Evolutionary conservation across 1,284 basidiomycete genomes (phyloP).

Genomic region (Irpex lacteus): DNA sequence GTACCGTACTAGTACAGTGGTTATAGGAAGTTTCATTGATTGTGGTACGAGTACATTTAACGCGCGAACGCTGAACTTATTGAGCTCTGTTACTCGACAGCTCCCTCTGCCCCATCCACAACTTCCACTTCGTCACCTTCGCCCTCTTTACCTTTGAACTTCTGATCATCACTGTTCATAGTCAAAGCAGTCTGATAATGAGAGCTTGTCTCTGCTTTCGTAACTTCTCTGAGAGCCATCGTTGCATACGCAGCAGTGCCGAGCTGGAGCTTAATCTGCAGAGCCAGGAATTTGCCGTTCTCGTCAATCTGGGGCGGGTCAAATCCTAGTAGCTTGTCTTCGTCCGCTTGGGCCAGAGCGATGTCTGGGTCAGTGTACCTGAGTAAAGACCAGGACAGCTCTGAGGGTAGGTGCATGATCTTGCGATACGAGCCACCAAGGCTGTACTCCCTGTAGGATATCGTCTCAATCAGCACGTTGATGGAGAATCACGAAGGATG

Average conservation of each 20-base stretch:
- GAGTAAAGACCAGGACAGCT: slow-evolving; percentile 79
- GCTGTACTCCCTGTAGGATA: slow-evolving; percentile 74
- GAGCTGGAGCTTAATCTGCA: slow-evolving; percentile 79
- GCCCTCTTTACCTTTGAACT: slow-evolving; percentile 48
- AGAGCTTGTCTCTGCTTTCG: slow-evolving; percentile 88
- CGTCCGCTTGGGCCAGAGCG: slow-evolving; percentile 89
- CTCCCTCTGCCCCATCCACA: background rate
- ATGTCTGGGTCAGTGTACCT: slow-evolving; percentile 93
- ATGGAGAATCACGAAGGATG: background rate
- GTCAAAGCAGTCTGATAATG: slow-evolving; percentile 85
- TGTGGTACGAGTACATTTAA: too few species aligned
- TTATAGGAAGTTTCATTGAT: too few species aligned
- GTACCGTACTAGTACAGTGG: too few species aligned
- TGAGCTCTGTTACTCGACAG: background rate
- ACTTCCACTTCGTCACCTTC: slow-evolving; percentile 18
- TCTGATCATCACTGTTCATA: slow-evolving; percentile 79
- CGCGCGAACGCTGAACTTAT: too few species aligned
- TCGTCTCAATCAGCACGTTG: background rate
- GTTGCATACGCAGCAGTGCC: slow-evolving; percentile 92
- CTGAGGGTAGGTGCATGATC: slow-evolving; percentile 82
- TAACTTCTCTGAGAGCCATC: slow-evolving; percentile 92
- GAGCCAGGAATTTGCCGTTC: slow-evolving; percentile 79
- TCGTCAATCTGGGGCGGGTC: slow-evolving; percentile 65
- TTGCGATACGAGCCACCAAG: slow-evolving; percentile 92
- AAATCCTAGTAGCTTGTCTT: slow-evolving; percentile 84